phyloP scores from a whole-genome alignment of 2,329 filamentous ascomycete species.

The Pseudogymnoascus sp. region DNA sequence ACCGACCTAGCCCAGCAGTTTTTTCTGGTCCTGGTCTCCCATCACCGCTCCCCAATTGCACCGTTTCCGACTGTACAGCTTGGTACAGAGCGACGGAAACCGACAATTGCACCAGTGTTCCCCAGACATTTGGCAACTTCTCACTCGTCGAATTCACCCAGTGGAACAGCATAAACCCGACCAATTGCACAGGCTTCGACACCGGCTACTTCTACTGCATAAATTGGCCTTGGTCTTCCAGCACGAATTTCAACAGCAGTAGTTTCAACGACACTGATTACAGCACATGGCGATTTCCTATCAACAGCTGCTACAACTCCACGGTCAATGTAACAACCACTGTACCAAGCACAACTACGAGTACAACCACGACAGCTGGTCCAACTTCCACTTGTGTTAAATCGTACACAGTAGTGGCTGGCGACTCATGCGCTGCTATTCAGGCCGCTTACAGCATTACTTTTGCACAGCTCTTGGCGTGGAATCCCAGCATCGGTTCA shows the following conservation, averaged over 20 bases:
- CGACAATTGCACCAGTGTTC: not conserved
- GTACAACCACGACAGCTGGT: slow-evolving; percentile 5
- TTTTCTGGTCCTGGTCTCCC: not conserved
- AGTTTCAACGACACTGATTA: not conserved
- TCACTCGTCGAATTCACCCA: not conserved
- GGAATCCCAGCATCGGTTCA: slow-evolving; percentile 23
- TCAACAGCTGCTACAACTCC: not conserved
- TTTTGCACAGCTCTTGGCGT: slow-evolving; percentile 10
- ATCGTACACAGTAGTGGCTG: slow-evolving; percentile 5
- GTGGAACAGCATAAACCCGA: not conserved
- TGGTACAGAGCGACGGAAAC: not conserved
- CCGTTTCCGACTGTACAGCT: not conserved
- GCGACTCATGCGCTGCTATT: slow-evolving; percentile 5
- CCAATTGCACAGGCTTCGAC: not conserved
- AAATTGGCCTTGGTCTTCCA: slow-evolving; percentile 4
- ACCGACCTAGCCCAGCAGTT: not conserved
- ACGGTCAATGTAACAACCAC: not conserved
- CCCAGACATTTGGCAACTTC: not conserved
- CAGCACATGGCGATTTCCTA: not conserved
- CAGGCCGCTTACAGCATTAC: not conserved
- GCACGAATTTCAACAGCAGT: slow-evolving; percentile 6
- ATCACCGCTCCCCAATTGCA: not conserved
- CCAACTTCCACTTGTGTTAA: not conserved
- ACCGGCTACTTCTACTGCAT: not conserved
- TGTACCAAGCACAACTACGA: not conserved